phyloP scores from a whole-genome alignment of 2,329 filamentous ascomycete genomes.

The Mycosphaerella arachidis region DNA sequence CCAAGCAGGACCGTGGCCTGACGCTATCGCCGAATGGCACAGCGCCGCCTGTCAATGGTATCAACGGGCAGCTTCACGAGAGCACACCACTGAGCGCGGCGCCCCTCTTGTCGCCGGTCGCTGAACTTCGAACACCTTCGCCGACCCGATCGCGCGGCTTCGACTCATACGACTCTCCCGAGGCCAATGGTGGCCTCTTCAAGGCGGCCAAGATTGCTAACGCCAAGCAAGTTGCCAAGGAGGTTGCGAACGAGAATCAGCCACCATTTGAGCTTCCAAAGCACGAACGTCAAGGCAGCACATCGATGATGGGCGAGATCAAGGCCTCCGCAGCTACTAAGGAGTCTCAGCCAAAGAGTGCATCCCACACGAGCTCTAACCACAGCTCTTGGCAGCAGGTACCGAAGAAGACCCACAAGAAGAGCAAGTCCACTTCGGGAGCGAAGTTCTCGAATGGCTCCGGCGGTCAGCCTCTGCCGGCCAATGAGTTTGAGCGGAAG shows the following conservation, averaged over 20 bases:
- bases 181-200: slow-evolving; percentile 24
- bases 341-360: too few relatives aligned
- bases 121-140: slow-evolving; percentile 67
- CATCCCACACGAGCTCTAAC: background rate
- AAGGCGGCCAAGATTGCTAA: slow-evolving; percentile 28
- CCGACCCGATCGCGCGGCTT: slow-evolving; percentile 57
- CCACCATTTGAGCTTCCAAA: slow-evolving; percentile 7
- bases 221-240: slow-evolving; percentile 24
- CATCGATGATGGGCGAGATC: slow-evolving; percentile 12
- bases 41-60: slow-evolving; percentile 13
- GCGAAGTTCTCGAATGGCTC: slow-evolving; percentile 11
- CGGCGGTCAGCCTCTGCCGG: slow-evolving; percentile 39
- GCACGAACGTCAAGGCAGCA: slow-evolving; percentile 26
- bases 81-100: slow-evolving; percentile 14
- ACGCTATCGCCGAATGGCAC: slow-evolving; percentile 25
- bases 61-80: slow-evolving; percentile 18
- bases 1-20: slow-evolving; percentile 12
- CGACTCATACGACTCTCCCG: slow-evolving; percentile 35
- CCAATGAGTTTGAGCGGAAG: slow-evolving; percentile 44
- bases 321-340: slow-evolving; percentile 1
- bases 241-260: slow-evolving; percentile 21
- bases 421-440: slow-evolving; percentile 30
- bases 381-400: slow-evolving; percentile 26
- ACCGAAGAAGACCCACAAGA: slow-evolving; percentile 31
- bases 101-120: slow-evolving; percentile 64